phyloP scores from a whole-genome alignment of 306 rosid species.

The Prunus fruticosa region DNA sequence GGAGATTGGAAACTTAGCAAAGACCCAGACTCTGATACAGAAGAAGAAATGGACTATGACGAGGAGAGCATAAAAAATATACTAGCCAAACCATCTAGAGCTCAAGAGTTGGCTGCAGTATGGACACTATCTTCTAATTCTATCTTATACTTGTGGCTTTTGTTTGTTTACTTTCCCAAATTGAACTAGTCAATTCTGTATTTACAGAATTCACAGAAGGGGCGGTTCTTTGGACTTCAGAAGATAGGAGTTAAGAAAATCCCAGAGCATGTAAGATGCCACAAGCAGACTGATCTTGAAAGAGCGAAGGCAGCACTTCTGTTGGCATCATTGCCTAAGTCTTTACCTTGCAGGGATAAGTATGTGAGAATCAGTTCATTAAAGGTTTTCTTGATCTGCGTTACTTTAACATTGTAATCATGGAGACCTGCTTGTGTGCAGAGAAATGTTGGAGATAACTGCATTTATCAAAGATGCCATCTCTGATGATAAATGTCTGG shows the following conservation, averaged over 20 bases:
- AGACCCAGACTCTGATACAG: conserved; percentile 57
- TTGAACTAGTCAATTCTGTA: conserved; percentile 18
- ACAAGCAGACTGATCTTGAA: conserved; percentile 83
- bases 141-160: conserved; percentile 15
- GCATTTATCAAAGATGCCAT: conserved; percentile 80
- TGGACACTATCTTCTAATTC: conserved; percentile 32
- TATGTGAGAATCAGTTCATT: conserved; percentile 40
- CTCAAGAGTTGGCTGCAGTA: conserved; percentile 78
- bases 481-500: conserved; percentile 80
- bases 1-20: conserved; percentile 70
- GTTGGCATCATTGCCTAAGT: conserved; percentile 82
- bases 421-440: conserved; percentile 27
- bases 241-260: conserved; percentile 80
- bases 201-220: conserved; percentile 69
- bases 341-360: conserved; percentile 86
- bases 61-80: conserved; percentile 45
- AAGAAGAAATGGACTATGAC: conserved; percentile 66
- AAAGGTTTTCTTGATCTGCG: conserved; percentile 5
- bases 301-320: conserved; percentile 86
- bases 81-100: conserved; percentile 37
- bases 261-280: conserved; percentile 78
- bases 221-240: conserved; percentile 77
- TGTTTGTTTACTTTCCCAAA: conserved; percentile 25
- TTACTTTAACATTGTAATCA: conserved; percentile 21
- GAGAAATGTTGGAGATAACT: conserved; percentile 87